Base-by-base conservation (phyloP, 768 basidiomycete genomes). In the Fomitopsis pulvina region DNA sequence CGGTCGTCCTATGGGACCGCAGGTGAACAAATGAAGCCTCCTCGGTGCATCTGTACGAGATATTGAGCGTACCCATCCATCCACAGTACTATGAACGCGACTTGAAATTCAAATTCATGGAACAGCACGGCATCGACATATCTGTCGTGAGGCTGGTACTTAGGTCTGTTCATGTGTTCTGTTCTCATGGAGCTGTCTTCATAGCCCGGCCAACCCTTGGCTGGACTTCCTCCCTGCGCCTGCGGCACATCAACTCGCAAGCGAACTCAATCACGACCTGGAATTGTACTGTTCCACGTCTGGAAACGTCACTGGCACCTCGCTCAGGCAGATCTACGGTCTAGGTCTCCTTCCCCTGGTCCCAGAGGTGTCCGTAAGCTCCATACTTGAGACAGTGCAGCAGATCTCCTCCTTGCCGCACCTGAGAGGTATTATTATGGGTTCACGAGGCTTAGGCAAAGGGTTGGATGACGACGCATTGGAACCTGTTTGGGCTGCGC, bases 161-260 rank as follows among this genome's bases (percentile, higher is more conserved):
- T 21, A 45, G 9, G 26, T 27, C 8, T 16, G 3, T 6, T 26
- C 14, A 47, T 41, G 39, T 18, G 30, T 7, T 8, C 30, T 8
- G 7, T 8, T 32, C 30, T 16, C 16, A 14, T 10, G 27, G 12
- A 20, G 5, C 7, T 16, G 4, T 37, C 11, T 2, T 10, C 20
- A 6, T 57, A 90, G 89, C 63, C 79, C 87, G 22, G 91, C 91
- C 24, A 93, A 94, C 60, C 92, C 91, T 8, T 94, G 91, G 91
- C 78, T 93, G 29, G 92, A 94, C 65, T 93, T 92, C 61, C 75
- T 94, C 21, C 65, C 83, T 4, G 77, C 86, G 9, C 60, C 77
- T 22, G 77, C 84, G 38, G 92, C 91, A 8, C 72, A 76, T 43
- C 60, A 63, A 11, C 74, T 92, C 16, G 88, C 90, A 0, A 65